Percentiles rank a stretch among this genome's conserved stretches.
Evolutionary conservation across 169 alveolate species (phyloP).

Genomic region (Eimeria tenella): DNA sequence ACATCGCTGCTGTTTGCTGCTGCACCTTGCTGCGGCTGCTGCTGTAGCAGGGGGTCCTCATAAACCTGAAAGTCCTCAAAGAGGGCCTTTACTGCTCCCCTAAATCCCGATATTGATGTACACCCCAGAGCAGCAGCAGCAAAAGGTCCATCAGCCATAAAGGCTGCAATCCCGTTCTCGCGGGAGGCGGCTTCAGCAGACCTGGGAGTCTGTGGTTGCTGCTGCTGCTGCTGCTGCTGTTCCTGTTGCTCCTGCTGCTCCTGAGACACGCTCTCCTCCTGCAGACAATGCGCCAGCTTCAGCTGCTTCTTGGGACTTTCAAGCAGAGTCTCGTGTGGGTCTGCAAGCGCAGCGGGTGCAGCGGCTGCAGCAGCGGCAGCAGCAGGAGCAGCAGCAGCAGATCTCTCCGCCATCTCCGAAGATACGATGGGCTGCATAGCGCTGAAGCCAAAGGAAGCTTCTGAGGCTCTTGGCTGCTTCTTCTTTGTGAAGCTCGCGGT

Average conservation of each 20-base stretch:
- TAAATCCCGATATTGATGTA: neutral
- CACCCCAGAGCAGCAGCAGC: neutral
- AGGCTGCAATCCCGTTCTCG: neutral
- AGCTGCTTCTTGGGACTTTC: neutral
- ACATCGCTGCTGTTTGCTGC: neutral
- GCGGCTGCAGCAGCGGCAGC: no score
- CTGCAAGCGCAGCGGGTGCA: no score
- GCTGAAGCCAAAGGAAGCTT: no score
- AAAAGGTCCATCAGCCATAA: neutral
- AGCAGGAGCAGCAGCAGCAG: no score
- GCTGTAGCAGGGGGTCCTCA: conserved; percentile 29
- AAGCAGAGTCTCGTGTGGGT: no score
- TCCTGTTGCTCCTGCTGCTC: neutral
- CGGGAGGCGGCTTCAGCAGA: neutral
- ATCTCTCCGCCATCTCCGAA: neutral
- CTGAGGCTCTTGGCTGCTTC: no score
- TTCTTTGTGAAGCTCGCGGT: no score
- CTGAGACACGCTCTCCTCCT: neutral
- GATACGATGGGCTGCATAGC: no score
- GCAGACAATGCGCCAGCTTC: neutral
- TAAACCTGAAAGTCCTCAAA: conserved; percentile 68
- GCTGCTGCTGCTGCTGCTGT: conserved; percentile 7
- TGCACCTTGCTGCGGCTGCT: neutral
- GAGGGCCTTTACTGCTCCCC: conserved; percentile 30
- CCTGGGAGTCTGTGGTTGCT: neutral